These are phyloP conservation scores for Trametes versicolor DNA, from an alignment of 1,284 basidiomycete species.

Conservation along the genomic window DNA sequence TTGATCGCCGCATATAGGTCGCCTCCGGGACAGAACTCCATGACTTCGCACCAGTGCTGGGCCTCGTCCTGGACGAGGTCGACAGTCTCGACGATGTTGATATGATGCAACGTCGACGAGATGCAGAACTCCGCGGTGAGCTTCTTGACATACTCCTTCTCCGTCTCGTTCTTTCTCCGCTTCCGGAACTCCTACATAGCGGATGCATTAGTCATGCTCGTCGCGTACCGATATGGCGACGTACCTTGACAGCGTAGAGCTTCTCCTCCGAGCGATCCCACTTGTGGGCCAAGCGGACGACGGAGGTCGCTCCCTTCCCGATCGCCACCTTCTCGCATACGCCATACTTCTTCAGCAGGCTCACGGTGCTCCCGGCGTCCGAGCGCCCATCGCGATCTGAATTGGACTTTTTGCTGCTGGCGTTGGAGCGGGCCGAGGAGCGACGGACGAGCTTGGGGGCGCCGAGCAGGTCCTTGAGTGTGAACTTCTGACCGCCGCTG, in stretches of 20 bases:
- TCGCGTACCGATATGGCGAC: slow-evolving; percentile 38
- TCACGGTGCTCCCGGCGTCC: slow-evolving; percentile 65
- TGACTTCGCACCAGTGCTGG: slow-evolving; percentile 98
- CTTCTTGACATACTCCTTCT: slow-evolving; percentile 99
- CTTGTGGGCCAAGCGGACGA: slow-evolving; percentile 97
- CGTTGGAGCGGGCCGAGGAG: slow-evolving; percentile 74
- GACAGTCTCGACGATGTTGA: slow-evolving; percentile 98
- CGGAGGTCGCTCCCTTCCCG: slow-evolving; percentile 97
- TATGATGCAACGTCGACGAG: slow-evolving; percentile 95
- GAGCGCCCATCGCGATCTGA: slow-evolving; percentile 73
- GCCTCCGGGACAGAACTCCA: slow-evolving; percentile 99
- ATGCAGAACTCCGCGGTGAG: slow-evolving; percentile 99
- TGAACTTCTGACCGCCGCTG: slow-evolving; percentile 77
- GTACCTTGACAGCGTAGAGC: slow-evolving; percentile 97
- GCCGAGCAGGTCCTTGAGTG: slow-evolving; percentile 79
- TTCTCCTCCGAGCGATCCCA: slow-evolving; percentile 98
- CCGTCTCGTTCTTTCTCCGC: slow-evolving; percentile 96
- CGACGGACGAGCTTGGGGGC: slow-evolving; percentile 78
- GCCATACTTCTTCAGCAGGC: slow-evolving; percentile 93
- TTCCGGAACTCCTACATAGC: slow-evolving; percentile 90
- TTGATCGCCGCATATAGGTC: slow-evolving; percentile 98
- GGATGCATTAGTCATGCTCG: slow-evolving; percentile 15
- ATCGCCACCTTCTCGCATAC: slow-evolving; percentile 97
- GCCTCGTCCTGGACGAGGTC: slow-evolving; percentile 98
- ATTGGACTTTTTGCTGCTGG: slow-evolving; percentile 72